A percentile compares a stretch with the other conserved stretches of the same genome.
Evolutionary conservation across 371 early-diverging fungal genomes (phyloP).

Genomic region (Nematocida homosporus): DNA sequence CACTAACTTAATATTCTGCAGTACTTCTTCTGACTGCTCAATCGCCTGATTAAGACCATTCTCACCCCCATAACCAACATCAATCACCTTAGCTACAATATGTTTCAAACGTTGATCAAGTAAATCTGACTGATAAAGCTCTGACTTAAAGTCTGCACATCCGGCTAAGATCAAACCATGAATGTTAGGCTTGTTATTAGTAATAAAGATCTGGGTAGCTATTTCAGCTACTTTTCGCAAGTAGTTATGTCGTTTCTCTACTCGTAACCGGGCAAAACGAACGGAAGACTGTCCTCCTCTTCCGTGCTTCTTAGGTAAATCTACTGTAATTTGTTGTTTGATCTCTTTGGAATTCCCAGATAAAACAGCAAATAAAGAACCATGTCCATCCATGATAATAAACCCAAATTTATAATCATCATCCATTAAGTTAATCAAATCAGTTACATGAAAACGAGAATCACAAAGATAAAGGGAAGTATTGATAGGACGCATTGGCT

Average conservation of each 20-base stretch:
- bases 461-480: constrained; percentile 97
- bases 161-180: constrained; percentile 90
- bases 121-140: constrained; percentile 81
- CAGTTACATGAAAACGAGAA: constrained; percentile 97
- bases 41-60: constrained; percentile 99
- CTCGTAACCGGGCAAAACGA: constrained; percentile 95
- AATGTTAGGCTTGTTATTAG: constrained; percentile 83
- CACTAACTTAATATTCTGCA: constrained; percentile 90
- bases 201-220: constrained; percentile 81
- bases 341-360: constrained; percentile 91
- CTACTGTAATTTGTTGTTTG: constrained; percentile 85
- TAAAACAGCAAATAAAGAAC: constrained; percentile 88
- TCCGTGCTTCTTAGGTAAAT: constrained; percentile 98
- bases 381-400: constrained; percentile 98
- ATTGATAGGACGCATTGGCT: constrained; percentile 98
- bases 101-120: constrained; percentile 82
- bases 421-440: constrained; percentile 78
- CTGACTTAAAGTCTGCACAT: constrained; percentile 95
- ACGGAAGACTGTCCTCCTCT: constrained; percentile 99
- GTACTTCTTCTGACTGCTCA: constrained; percentile 81
- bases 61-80: constrained; percentile 96
- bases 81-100: constrained; percentile 85
- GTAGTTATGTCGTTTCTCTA: constrained; percentile 96
- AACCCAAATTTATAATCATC: constrained; percentile 93
- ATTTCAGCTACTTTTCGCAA: constrained; percentile 94